Base-by-base conservation (phyloP, 148 eudicot genomes). In the Polygonum aviculare region DNA sequence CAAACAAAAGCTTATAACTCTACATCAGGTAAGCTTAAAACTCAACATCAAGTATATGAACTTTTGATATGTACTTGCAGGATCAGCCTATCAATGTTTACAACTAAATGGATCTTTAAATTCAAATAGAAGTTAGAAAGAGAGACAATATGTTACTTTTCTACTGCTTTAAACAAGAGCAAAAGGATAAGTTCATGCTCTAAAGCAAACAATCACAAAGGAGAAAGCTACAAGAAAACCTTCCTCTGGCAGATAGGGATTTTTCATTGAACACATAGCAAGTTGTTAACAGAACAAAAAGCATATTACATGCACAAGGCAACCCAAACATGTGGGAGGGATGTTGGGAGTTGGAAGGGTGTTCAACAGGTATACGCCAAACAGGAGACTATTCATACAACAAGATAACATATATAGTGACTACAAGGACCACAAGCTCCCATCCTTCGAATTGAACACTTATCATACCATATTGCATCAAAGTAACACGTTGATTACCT, bases 401-500 rank as follows among this genome's bases (percentile, higher is more conserved):
- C 31, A 60, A 15, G 2, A 15, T n/a, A 15, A 60, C 11, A 14
- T 47, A 47, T 60, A 26, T 10, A n/a, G 35, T 47, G 2, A 48
- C 50, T 11, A 48, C 50, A 31, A 7, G 21, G 21, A 54, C 22
- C n/a, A n/a, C 6, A 6, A 54, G 60, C 60, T 54, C 60, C 22
- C 60, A 54, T 54, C 60, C 9, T 54, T 54, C 7, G 26, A 18
- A 67, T 31, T 67, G 72, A 67, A 16, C 44, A 67, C 41, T 63
- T 38, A 67, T 67, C 18, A 7, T n/a, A 54, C 26, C 11, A 33
- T 11, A 70, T 10, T 18, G 3, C 45, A 44, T 4, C 48, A 44
- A 70, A 16, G 49, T 44, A 70, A 44, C 19, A 63, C n/a, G 18
- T 11, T 18, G 11, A 69, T 7, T 90, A 94, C 98, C 97, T 90